A percentile compares a stretch with the other conserved stretches of the same genome.
Evolutionary conservation across 176 grass and related monocot genomes (phyloP).

Genomic region (Zoysia pacifica): DNA sequence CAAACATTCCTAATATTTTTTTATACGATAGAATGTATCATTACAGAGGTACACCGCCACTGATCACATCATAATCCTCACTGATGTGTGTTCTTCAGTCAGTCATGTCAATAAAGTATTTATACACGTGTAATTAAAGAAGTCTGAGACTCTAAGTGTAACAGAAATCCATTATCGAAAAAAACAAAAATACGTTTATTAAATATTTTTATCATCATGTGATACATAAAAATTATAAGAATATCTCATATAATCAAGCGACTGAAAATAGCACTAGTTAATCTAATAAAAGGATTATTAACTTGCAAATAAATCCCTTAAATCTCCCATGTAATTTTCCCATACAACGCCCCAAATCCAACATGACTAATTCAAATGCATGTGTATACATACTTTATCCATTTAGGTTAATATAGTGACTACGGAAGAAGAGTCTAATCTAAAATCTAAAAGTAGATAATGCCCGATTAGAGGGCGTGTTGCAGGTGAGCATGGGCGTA

Average conservation of each 20-base stretch:
- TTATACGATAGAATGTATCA: neutral
- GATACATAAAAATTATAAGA: too few species aligned
- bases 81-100: slow-evolving; percentile 29
- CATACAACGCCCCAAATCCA: neutral
- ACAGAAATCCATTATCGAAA: too few species aligned
- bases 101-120: slow-evolving; percentile 32
- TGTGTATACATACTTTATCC: neutral
- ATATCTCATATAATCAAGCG: too few species aligned
- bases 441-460: neutral
- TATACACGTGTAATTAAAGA: slow-evolving; percentile 30
- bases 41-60: slow-evolving; percentile 8
- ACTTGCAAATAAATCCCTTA: neutral
- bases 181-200: too few species aligned
- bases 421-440: neutral
- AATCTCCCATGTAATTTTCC: neutral
- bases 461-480: neutral
- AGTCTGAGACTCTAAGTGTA: too few species aligned
- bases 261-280: too few species aligned
- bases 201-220: too few species aligned
- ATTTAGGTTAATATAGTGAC: neutral
- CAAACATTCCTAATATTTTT: slow-evolving; percentile 15
- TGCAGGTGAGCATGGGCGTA: slow-evolving; percentile 37
- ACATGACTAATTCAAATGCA: neutral
- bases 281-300: too few species aligned
- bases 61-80: slow-evolving; percentile 40